Evolutionary conservation across 2,329 filamentous ascomycete species (phyloP).

Genomic region (Ophiocordyceps sinensis): DNA sequence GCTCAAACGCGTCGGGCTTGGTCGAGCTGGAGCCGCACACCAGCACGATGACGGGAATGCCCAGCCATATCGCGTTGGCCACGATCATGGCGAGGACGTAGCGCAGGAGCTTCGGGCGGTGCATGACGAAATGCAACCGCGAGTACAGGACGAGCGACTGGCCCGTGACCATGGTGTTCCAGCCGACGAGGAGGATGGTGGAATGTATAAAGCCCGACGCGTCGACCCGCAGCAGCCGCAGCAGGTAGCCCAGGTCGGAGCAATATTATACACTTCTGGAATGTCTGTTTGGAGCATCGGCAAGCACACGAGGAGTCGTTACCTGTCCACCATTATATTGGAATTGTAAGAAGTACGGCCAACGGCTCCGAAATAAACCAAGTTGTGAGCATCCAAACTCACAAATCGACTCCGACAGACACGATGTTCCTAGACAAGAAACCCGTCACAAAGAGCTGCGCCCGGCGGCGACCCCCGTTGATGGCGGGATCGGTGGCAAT

Average conservation of each 20-base stretch:
- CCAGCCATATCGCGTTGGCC: constrained; percentile 33
- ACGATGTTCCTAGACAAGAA: constrained; percentile 34
- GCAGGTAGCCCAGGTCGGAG: constrained; percentile 31
- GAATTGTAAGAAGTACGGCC: too few relatives aligned
- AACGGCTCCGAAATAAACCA: too few relatives aligned
- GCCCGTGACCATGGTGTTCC: constrained; percentile 41
- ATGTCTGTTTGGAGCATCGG: too few relatives aligned
- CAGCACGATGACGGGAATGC: constrained; percentile 38
- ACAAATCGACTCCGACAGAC: background rate
- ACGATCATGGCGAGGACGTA: constrained; percentile 44
- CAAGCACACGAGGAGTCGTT: too few relatives aligned
- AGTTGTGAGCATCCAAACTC: too few relatives aligned
- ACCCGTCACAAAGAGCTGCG: constrained; percentile 44
- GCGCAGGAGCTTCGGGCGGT: constrained; percentile 31
- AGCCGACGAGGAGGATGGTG: constrained; percentile 15
- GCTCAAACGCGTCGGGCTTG: constrained; percentile 7
- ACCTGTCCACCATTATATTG: too few relatives aligned
- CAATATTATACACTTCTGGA: too few relatives aligned
- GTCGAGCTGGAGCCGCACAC: constrained; percentile 33
- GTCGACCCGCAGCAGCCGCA: constrained; percentile 18
- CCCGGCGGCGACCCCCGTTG: constrained; percentile 28
- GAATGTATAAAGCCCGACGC: constrained; percentile 6
- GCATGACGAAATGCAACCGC: constrained; percentile 43
- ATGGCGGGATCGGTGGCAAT: constrained; percentile 33
- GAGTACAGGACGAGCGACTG: constrained; percentile 49